phyloP scores from a whole-genome alignment of 345 rosid genomes.

The Syzygium oleosum region DNA sequence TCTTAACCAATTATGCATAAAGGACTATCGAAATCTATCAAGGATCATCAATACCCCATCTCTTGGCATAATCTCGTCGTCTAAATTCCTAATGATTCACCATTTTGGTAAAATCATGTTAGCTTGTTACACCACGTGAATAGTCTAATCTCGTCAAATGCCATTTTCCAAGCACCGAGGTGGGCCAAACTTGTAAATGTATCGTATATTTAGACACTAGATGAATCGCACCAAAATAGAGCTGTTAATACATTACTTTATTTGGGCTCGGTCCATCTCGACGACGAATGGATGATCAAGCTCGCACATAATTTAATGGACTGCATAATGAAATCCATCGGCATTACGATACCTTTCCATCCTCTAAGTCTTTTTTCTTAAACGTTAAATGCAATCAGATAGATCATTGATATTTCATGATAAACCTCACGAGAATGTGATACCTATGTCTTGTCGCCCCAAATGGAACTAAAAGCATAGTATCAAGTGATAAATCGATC shows the following conservation, averaged over 20 bases:
- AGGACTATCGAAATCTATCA: too few species aligned
- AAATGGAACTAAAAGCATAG: background rate
- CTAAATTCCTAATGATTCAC: background rate
- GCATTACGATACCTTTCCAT: background rate
- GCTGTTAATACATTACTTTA: too few species aligned
- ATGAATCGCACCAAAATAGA: too few species aligned
- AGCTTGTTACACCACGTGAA: background rate
- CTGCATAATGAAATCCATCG: background rate
- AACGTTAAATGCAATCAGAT: background rate
- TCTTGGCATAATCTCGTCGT: too few species aligned
- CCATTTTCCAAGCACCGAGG: background rate
- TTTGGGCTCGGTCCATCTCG: too few species aligned
- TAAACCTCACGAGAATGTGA: background rate
- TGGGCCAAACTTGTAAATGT: background rate
- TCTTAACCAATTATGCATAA: too few species aligned
- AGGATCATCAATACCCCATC: too few species aligned
- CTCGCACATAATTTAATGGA: background rate
- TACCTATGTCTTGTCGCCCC: background rate
- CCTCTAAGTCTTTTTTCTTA: background rate
- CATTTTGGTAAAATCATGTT: background rate
- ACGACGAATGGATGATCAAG: background rate
- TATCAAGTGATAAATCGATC: background rate
- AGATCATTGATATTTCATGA: background rate
- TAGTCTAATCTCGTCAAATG: background rate
- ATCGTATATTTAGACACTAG: too few species aligned